phyloP scores from a whole-genome alignment of 73 alveolate species.

The Blepharisma japonicum region DNA sequence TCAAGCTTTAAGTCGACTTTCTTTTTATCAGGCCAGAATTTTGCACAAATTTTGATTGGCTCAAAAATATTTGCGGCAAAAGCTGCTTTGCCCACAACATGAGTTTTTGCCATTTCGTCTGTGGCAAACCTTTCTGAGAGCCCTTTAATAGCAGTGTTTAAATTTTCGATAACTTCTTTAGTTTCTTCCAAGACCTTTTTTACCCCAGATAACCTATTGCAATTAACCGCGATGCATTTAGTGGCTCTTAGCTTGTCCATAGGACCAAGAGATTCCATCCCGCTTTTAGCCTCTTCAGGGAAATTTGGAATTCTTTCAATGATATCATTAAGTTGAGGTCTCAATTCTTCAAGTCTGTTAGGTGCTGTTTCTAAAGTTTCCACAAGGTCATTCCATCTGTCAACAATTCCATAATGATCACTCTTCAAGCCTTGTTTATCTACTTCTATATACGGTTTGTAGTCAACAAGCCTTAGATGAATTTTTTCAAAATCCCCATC shows the following conservation, averaged over 20 bases:
- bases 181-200: constrained; percentile 15
- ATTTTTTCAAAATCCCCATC: constrained; percentile 25
- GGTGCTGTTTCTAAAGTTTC: neutral
- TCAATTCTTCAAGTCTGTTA: neutral
- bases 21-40: constrained; percentile 22
- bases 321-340: neutral
- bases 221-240: neutral
- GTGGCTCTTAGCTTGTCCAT: neutral
- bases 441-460: neutral
- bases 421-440: neutral
- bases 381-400: constrained; percentile 7
- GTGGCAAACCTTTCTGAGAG: neutral
- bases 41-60: neutral
- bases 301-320: neutral
- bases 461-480: neutral
- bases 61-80: neutral
- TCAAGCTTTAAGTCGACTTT: constrained; percentile 13
- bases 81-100: constrained; percentile 1
- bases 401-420: neutral
- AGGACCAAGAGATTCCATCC: neutral
- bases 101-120: neutral
- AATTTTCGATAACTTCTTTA: neutral
- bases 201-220: neutral
- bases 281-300: neutral
- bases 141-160: neutral